phyloP scores from a whole-genome alignment of 345 rosid genomes.

The Populus deltoides region DNA sequence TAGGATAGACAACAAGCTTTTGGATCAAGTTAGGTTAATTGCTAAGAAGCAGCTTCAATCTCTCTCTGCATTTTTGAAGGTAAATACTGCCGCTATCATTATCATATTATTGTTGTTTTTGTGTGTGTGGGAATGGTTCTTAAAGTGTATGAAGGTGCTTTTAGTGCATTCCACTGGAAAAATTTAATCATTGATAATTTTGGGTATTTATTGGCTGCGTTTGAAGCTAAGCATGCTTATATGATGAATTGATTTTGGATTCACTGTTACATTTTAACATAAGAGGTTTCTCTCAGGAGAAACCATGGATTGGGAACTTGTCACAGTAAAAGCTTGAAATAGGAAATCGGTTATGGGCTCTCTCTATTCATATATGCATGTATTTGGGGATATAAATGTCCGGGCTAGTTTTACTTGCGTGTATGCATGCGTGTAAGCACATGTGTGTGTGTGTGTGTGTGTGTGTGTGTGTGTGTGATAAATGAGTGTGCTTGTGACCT shows the following conservation, averaged over 20 bases:
- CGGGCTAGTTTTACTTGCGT: not conserved
- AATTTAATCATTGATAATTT: not conserved
- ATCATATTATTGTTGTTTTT: not conserved
- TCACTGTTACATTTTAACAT: not conserved
- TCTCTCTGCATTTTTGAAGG: constrained; percentile 89
- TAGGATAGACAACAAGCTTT: constrained; percentile 62
- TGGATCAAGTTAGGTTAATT: constrained; percentile 69
- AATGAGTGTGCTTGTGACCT: not conserved
- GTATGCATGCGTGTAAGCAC: not conserved
- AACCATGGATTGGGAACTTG: constrained; percentile 16
- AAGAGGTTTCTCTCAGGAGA: not conserved
- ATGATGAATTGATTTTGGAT: not conserved
- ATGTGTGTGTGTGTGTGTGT: not conserved
- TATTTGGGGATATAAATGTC: not conserved
- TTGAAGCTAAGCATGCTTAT: not conserved
- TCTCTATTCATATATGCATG: not conserved
- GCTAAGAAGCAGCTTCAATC: constrained; percentile 91
- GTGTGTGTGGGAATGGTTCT: not conserved
- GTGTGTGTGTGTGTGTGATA: not conserved
- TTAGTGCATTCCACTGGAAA: not conserved
- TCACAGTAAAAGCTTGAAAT: not conserved
- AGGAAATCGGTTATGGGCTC: not conserved
- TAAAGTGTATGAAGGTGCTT: not conserved
- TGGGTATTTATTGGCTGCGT: not conserved
- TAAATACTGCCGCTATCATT: constrained; percentile 16